phyloP scores from a whole-genome alignment of 2,329 filamentous ascomycete species.

The Zymoseptoria tritici region DNA sequence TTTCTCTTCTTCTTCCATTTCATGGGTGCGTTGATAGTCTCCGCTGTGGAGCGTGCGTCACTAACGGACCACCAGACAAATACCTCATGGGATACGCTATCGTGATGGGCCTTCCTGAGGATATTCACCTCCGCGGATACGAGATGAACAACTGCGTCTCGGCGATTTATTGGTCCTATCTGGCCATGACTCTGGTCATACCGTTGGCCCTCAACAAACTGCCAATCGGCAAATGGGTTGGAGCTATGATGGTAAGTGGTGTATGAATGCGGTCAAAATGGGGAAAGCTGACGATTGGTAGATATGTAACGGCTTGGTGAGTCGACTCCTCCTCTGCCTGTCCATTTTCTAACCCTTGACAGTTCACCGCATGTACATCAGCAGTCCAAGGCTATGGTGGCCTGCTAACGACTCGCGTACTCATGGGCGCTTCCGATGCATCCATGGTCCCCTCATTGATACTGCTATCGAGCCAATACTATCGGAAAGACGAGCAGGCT shows the following conservation, averaged over 20 bases:
- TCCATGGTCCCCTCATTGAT: constrained; percentile 48
- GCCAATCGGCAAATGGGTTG: constrained; percentile 10
- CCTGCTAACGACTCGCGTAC: constrained; percentile 41
- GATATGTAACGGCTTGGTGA: not conserved
- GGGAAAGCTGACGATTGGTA: not conserved
- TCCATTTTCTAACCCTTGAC: not conserved
- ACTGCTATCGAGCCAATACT: constrained; percentile 45
- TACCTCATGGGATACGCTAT: constrained; percentile 46
- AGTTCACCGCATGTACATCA: constrained; percentile 44
- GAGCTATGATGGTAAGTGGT: constrained; percentile 31
- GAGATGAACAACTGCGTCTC: constrained; percentile 15
- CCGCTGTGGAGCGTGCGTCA: not conserved
- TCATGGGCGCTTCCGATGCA: constrained; percentile 48
- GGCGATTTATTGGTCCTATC: constrained; percentile 13
- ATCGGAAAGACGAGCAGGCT: constrained; percentile 48
- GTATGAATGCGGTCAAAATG: too few relatives aligned
- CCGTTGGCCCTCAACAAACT: constrained; percentile 2
- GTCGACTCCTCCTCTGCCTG: too few relatives aligned
- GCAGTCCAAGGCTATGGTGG: constrained; percentile 40
- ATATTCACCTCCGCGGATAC: constrained; percentile 14
- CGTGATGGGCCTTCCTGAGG: constrained; percentile 52
- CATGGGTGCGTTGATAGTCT: not conserved
- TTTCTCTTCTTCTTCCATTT: constrained; percentile 6
- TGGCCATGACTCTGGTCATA: constrained; percentile 8
- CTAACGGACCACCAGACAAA: not conserved